Percentiles rank a stretch among this genome's conserved stretches.
Conservation (phyloP, 208 protist genomes). For the Blastocrithidia nonstop region DNA sequence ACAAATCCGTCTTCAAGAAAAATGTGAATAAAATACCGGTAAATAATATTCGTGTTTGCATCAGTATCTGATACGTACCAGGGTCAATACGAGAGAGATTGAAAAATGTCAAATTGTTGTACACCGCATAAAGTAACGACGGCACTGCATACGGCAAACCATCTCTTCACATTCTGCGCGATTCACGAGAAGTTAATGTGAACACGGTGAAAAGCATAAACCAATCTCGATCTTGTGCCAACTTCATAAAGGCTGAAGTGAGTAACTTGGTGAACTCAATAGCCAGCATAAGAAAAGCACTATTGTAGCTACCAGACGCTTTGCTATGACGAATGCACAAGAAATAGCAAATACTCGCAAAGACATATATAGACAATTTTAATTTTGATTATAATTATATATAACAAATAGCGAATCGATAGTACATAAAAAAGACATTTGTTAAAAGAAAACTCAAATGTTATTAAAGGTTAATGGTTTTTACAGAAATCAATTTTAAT, state of each 20-base stretch:
- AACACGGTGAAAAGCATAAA: too few relatives aligned
- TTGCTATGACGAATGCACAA: constrained; percentile 34
- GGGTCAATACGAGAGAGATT: constrained; percentile 45
- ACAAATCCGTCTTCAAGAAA: constrained; percentile 13
- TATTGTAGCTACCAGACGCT: constrained; percentile 15
- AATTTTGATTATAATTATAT: too few relatives aligned
- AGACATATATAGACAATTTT: too few relatives aligned
- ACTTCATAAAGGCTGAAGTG: constrained; percentile 27
- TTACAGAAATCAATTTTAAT: too few relatives aligned
- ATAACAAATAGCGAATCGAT: too few relatives aligned
- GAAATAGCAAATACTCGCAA: constrained; percentile 26
- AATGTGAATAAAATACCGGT: constrained; percentile 34
- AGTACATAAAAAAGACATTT: too few relatives aligned
- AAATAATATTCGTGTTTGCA: constrained; percentile 62
- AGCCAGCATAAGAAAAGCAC: constrained; percentile 17
- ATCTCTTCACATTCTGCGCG: constrained; percentile 16
- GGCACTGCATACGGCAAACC: constrained; percentile 29
- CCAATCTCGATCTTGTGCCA: constrained; percentile 18
- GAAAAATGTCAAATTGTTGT: constrained; percentile 72
- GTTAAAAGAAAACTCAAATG: too few relatives aligned
- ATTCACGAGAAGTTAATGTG: constrained; percentile 8
- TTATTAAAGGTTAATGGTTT: too few relatives aligned
- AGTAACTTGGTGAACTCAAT: constrained; percentile 33
- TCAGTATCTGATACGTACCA: constrained; percentile 57
- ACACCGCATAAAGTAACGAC: constrained; percentile 55